These are phyloP conservation scores for Bacterosira constricta DNA, from an alignment of 108 stramenopile genomes.

Conservation along the genomic window DNA sequence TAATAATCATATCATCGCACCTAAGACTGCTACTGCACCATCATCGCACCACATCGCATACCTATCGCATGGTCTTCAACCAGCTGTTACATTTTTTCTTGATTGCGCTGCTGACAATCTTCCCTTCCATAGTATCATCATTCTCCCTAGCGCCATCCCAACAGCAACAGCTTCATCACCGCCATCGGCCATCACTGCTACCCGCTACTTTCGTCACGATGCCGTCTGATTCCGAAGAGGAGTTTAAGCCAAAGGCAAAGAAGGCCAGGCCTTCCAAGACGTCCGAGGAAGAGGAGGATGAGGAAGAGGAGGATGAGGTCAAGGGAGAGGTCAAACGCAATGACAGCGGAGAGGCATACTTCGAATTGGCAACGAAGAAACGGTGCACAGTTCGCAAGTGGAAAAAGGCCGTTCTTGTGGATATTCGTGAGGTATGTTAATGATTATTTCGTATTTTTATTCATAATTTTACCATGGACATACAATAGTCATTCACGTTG, in stretches of 20 bases:
- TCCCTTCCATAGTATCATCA: neutral
- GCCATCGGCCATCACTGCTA: neutral
- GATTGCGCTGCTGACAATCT: neutral
- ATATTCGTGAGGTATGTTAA: constrained; percentile 80
- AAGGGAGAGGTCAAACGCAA: constrained; percentile 39
- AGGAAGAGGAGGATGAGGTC: neutral
- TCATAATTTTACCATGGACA: too few species aligned
- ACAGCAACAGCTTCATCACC: neutral
- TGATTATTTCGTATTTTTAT: too few species aligned
- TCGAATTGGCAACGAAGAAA: constrained; percentile 64
- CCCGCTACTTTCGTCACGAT: constrained; percentile 10
- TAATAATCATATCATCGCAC: too few species aligned
- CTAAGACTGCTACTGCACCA: neutral
- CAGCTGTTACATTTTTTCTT: neutral
- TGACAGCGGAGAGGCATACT: constrained; percentile 74
- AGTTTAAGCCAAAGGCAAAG: constrained; percentile 15
- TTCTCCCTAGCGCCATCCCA: neutral
- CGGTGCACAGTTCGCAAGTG: constrained; percentile 70
- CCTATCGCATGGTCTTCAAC: neutral
- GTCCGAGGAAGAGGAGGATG: constrained; percentile 5
- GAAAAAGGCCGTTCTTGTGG: constrained; percentile 67
- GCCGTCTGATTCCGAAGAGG: constrained; percentile 20
- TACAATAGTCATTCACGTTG: too few species aligned
- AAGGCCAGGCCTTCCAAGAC: constrained; percentile 14
- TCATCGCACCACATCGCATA: neutral